Conservation (phyloP, 306 rosid species). For the Rubus parviflorus region DNA sequence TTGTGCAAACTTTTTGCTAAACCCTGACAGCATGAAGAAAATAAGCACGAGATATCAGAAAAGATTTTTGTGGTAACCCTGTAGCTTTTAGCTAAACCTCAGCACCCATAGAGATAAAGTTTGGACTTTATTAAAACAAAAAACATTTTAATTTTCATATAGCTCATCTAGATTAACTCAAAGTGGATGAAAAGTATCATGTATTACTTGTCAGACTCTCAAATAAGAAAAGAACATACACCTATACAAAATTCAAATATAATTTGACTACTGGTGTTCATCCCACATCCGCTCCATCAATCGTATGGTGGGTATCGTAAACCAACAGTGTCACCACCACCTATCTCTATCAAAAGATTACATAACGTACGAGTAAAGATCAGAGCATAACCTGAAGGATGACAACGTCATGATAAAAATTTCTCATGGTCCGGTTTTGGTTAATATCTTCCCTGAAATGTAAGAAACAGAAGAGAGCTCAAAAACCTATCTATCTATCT, state of each 20-base stretch:
- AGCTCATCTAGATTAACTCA: neutral
- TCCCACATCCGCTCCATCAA: neutral
- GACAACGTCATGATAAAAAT: constrained; percentile 72
- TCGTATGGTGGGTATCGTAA: too few relatives aligned
- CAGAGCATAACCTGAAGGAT: constrained; percentile 70
- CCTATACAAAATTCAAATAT: neutral
- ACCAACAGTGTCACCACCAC: neutral
- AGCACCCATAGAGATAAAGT: neutral
- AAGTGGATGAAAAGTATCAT: neutral
- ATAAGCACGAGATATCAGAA: constrained; percentile 16
- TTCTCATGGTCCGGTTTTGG: constrained; percentile 65
- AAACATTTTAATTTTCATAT: neutral
- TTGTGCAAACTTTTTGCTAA: constrained; percentile 65
- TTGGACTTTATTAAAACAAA: neutral
- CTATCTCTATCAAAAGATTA: neutral
- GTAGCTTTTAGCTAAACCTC: neutral
- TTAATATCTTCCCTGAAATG: constrained; percentile 78
- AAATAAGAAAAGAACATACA: neutral
- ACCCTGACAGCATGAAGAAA: constrained; percentile 47
- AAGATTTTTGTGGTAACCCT: neutral
- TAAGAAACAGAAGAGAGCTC: constrained; percentile 15
- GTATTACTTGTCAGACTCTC: constrained; percentile 2
- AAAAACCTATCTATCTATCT: neutral
- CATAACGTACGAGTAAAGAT: constrained; percentile 18
- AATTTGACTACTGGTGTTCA: neutral